Base-by-base conservation (phyloP, 2,329 filamentous ascomycete species). In the Pseudogymnoascus sp. region DNA sequence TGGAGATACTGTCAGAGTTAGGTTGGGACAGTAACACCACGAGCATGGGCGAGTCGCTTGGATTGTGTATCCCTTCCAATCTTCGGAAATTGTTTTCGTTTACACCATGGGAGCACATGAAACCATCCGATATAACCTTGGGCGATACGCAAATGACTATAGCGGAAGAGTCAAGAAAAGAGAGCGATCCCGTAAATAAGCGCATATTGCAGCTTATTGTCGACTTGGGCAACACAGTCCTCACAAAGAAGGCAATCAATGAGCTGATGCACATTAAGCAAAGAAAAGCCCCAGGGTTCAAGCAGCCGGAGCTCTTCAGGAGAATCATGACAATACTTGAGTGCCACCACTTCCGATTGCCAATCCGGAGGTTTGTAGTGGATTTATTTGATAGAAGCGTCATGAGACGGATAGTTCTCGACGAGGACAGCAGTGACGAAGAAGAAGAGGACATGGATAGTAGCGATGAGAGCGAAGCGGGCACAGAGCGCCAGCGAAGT, bases 1-100 rank as follows among this genome's bases (percentile, higher is more conserved):
- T 97, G 27, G 91, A 96, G 73, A 96, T 97, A 63, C 77, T 99
- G 12, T 87, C 89, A 0, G 91, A 96, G 70, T 82, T 90, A 71
- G 92, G 92, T 9, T 99, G 95, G 95, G 92, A 96, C 70, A 90
- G 92, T 8, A 93, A 92, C 64, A 89, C 91, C 15, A 93, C 92
- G 63, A 84, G 87, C 27, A 83, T 91, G 71, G 94, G 94, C 13
- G 84, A 87, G 64, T 93, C 91, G 0, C 78, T 96, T 8, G 94
- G 94, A 2, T 89, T 95, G 67, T 96, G 93, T 72, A 84, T 99
- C 13, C 94, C 94, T 0, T 80, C 85, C 27, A 79, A 95, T 66
- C 84, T 97, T 63, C 82, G 84, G 59, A 91, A 86, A 69, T 80
- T 99, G 39, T 90, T 97, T 70, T 88, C 88, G 31, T 83, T 92